These are phyloP conservation scores for Ophiostoma sp. DNA, from an alignment of 2,329 filamentous ascomycete species.

Conservation along the genomic window DNA sequence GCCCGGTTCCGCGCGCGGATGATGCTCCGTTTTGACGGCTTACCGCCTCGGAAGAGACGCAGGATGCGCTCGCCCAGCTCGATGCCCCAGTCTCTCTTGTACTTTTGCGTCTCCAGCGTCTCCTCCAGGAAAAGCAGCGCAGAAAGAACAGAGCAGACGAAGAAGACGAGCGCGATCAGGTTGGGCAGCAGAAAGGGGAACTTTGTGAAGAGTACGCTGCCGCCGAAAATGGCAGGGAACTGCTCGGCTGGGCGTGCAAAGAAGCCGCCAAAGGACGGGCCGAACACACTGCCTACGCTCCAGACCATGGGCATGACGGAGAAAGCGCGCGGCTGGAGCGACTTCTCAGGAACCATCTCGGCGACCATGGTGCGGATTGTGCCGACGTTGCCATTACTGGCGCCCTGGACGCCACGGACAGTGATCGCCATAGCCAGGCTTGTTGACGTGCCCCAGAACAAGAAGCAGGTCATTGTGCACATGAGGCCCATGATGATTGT, in stretches of 20 bases:
- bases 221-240: conserved; percentile 64
- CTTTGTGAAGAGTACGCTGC: conserved; percentile 59
- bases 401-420: conserved; percentile 71
- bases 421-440: conserved; percentile 73
- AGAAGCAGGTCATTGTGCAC: conserved; percentile 73
- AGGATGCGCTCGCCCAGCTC: conserved; percentile 63
- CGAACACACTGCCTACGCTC: conserved; percentile 81
- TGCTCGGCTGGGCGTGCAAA: conserved; percentile 75
- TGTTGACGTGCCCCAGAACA: conserved; percentile 79
- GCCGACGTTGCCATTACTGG: conserved; percentile 87
- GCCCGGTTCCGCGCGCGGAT: conserved; percentile 10
- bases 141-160: conserved; percentile 67
- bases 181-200: conserved; percentile 86
- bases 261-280: conserved; percentile 80
- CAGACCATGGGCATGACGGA: conserved; percentile 88
- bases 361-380: conserved; percentile 90
- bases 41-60: conserved; percentile 29
- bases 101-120: conserved; percentile 67
- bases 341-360: conserved; percentile 81
- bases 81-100: conserved; percentile 68
- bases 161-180: conserved; percentile 67
- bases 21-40: conserved; percentile 13
- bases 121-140: conserved; percentile 80
- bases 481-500: conserved; percentile 68
- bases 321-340: conserved; percentile 83